Evolutionary conservation across 805 yeast species (phyloP), one percentile per base, ranked within the genome.

Genomic region (Candida ovalis): DNA sequence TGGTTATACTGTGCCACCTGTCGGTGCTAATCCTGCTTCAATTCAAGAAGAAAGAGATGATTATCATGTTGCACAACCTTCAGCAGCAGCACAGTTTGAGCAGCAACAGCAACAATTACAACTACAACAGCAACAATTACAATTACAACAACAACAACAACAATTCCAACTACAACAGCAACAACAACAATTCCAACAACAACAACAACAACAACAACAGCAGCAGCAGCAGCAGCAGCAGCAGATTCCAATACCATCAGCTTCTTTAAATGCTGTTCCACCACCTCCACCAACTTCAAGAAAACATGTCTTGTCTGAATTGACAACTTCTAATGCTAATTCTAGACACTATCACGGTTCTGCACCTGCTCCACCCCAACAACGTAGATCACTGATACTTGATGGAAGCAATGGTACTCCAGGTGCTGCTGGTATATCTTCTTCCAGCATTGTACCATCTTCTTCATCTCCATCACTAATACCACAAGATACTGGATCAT

Each of bases 401-500:
- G 58, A 56, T 15, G 19, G 13, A 17, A 15, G 9, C 41, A 24
- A 39, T n/a, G 19, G 28, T 39, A 19, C 45, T 27, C 22, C 28
- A 9, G 22, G 18, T 24, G 43, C 43, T 10, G 13, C 42, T 35
- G 19, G 25, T 8, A 30, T 4, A n/a, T 12, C 12, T 15, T 15
- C 35, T 12, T 15, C 38, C 38, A 17, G 6, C 27, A 5, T 28
- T 18, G 32, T 40, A 18, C 21, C 46, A 25, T n/a, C 28, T 17
- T 37, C 42, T 12, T 33, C 42, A 22, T 27, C 28, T 15, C 39
- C 43, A 15, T 30, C 43, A 17, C 59, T 73, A 45, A 71, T 70
- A 46, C 71, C 78, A 22, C 80, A 76, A 49, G 52, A 55, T 12
- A 73, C 80, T 19, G 77, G 78, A 4, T 68, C 74, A 6, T 64